These are phyloP conservation scores for Phytophthora tentaculata DNA, from an alignment of 352 stramenopile genomes.

Conservation along the genomic window DNA sequence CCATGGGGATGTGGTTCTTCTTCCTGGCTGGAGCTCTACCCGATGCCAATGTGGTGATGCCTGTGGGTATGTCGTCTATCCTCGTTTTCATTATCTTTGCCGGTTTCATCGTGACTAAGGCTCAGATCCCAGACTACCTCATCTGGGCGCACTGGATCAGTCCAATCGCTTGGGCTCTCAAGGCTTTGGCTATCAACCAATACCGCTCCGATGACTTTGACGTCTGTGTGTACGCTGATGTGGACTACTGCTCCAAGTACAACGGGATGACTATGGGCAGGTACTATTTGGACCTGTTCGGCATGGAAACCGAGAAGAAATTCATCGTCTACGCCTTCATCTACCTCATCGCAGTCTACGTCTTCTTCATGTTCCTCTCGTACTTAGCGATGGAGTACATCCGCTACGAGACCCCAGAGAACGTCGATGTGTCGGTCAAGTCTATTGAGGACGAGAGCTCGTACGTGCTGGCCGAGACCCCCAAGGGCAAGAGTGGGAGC, in stretches of 20 bases:
- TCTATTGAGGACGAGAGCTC: slow-evolving; percentile 9
- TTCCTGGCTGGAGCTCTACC: too few species aligned
- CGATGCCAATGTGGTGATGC: slow-evolving; percentile 17
- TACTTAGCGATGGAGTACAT: slow-evolving; percentile 19
- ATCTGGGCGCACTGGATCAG: too few species aligned
- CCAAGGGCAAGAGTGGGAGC: neutral
- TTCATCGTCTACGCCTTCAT: slow-evolving; percentile 14
- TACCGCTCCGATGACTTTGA: slow-evolving; percentile 31
- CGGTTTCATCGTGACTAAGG: slow-evolving; percentile 19
- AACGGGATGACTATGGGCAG: slow-evolving; percentile 15
- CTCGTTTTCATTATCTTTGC: slow-evolving; percentile 44
- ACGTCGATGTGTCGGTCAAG: slow-evolving; percentile 16
- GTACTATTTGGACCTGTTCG: too few species aligned
- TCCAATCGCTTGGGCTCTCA: slow-evolving; percentile 47
- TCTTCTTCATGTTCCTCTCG: slow-evolving; percentile 24
- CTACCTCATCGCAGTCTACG: slow-evolving; percentile 14
- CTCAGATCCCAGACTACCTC: slow-evolving; percentile 37
- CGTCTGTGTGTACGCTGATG: slow-evolving; percentile 30
- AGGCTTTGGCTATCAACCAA: slow-evolving; percentile 39
- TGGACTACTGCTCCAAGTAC: slow-evolving; percentile 18
- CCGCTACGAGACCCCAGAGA: slow-evolving; percentile 16
- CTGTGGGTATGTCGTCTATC: slow-evolving; percentile 11
- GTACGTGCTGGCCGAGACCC: slow-evolving; percentile 16
- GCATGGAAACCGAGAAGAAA: too few species aligned
- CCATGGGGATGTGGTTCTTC: too few species aligned